A percentile compares a stretch with the other conserved stretches of the same genome.
phyloP scores from a whole-genome alignment of 2,329 filamentous ascomycete genomes.

The Cladophialophora carrionii region DNA sequence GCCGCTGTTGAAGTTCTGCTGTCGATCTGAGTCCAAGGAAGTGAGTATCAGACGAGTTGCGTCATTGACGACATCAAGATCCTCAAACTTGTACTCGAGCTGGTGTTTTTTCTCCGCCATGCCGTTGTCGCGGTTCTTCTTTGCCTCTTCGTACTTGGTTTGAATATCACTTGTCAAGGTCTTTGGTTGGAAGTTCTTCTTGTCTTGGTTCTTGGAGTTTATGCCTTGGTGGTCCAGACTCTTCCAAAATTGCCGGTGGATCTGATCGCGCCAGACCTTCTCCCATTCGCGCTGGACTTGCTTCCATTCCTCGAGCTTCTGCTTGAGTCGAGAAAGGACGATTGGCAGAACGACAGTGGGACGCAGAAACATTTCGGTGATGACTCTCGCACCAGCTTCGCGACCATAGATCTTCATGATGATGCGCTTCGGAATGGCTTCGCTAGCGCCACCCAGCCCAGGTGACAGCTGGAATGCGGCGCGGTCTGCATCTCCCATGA shows the following conservation, averaged over 20 bases:
- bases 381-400: conserved; percentile 80
- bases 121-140: conserved; percentile 67
- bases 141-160: conserved; percentile 88
- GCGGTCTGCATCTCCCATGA: conserved; percentile 73
- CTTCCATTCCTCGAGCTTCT: conserved; percentile 97
- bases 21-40: conserved; percentile 56
- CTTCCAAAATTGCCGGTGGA: conserved; percentile 90
- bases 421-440: conserved; percentile 94
- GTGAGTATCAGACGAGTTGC: conserved; percentile 53
- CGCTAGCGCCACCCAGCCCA: conserved; percentile 87
- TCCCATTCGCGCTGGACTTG: conserved; percentile 97
- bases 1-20: conserved; percentile 53
- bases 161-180: conserved; percentile 88
- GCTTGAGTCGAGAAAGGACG: conserved; percentile 84
- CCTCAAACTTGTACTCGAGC: conserved; percentile 73
- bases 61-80: conserved; percentile 67
- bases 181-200: conserved; percentile 87
- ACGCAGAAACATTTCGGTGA: conserved; percentile 80
- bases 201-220: conserved; percentile 83
- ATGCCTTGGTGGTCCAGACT: conserved; percentile 97
- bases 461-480: conserved; percentile 76
- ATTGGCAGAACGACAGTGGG: conserved; percentile 88
- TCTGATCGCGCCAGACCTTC: conserved; percentile 97
- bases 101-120: conserved; percentile 69
- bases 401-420: conserved; percentile 95